Base-by-base conservation (phyloP, 129 eudicot species). In the Centella asiatica region DNA sequence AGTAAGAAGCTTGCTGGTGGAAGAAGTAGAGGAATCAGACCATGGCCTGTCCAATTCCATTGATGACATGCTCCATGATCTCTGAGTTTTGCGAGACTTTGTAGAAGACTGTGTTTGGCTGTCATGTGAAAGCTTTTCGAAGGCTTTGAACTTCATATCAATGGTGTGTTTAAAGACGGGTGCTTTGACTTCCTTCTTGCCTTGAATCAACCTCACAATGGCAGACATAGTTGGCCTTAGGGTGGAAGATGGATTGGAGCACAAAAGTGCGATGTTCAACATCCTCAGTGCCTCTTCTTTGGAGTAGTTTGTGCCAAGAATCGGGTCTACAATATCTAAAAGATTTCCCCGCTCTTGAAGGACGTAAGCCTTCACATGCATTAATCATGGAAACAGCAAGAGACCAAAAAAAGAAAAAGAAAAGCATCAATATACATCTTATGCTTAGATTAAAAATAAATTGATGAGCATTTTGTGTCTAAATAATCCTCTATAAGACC, bases 261-360 rank as follows among this genome's bases (percentile, higher is more conserved):
- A 81, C 62, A 81, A 36, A 17, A 81, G 58, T 2, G 87, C 77
- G 60, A 81, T 13, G 60, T 81, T 77, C 33, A 81, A 20, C 77
- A 81, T 73, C 39, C 75, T 49, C 69, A 60, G 17, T 14, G 82
- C 87, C 74, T 81, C 87, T 27, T 73, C 64, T 44, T 69, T 15
- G 4, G 72, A 55, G 67, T 65, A 81, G 22, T 62, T 56, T 26
- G 69, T 31, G n/a, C 80, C 83, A 12, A 81, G 80, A 39, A 12
- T 56, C 2, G 80, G 80, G 44, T 81, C 87, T 53, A 81, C 80
- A 0, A 74, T 74, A 13, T 81, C 83, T 29, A 81, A 12, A 36
- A 81, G 83, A 59, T 73, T 74, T 7, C 83, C 87, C 64, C 74
- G 83, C 59, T 81, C 83, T 77, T 77, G 77, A 40, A 73, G 76